Conservation (phyloP, 164 flowering plant species). For the Cinnamomum chago region DNA sequence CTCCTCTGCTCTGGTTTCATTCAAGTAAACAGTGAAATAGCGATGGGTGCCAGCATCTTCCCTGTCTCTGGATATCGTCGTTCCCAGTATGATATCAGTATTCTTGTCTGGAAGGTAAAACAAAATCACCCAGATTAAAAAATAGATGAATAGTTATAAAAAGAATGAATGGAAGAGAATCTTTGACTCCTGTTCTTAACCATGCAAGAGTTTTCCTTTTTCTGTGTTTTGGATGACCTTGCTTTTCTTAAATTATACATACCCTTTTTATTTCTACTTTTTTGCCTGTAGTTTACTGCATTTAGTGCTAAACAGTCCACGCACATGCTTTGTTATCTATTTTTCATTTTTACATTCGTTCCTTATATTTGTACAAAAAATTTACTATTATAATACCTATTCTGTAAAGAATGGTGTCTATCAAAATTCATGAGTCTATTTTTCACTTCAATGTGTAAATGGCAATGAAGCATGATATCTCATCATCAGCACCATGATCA, state of each 20-base stretch:
- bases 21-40: conserved; percentile 74
- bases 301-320: too few species aligned
- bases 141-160: neutral
- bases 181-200: conserved; percentile 12
- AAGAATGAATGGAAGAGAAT: conserved; percentile 3
- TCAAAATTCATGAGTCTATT: too few species aligned
- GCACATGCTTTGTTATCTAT: too few species aligned
- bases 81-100: conserved; percentile 85
- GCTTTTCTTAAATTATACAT: too few species aligned
- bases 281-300: too few species aligned
- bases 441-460: too few species aligned
- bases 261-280: too few species aligned
- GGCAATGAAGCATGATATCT: neutral
- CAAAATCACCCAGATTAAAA: neutral
- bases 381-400: too few species aligned
- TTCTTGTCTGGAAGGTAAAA: conserved; percentile 89
- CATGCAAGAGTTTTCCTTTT: neutral
- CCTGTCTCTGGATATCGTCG: conserved; percentile 68
- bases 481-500: neutral
- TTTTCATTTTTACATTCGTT: too few species aligned
- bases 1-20: conserved; percentile 92
- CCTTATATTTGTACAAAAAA: too few species aligned
- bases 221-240: too few species aligned
- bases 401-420: too few species aligned
- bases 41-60: conserved; percentile 89